phyloP scores from a whole-genome alignment of 768 basidiomycete genomes.

The Trametes cubensis region DNA sequence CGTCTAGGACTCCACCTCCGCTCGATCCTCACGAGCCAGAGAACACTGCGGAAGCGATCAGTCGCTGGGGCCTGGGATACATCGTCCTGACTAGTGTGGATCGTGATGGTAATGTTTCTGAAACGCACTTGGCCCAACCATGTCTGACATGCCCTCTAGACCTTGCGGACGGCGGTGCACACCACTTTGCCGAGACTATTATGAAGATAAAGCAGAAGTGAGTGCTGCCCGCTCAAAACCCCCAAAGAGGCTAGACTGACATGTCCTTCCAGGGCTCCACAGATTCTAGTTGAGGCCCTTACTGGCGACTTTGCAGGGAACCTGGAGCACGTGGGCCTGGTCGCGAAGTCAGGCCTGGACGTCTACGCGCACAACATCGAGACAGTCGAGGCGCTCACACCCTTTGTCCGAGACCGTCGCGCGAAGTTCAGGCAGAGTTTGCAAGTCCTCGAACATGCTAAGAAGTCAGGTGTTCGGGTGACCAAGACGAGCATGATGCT shows the following conservation, averaged over 20 bases:
- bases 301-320: conserved; percentile 92
- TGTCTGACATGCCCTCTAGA: conserved; percentile 50
- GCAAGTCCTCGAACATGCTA: conserved; percentile 79
- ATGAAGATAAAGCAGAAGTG: conserved; percentile 94
- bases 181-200: conserved; percentile 95
- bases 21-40: conserved; percentile 97
- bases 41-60: conserved; percentile 97
- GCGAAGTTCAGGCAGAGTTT: conserved; percentile 89
- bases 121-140: background rate
- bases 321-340: conserved; percentile 70
- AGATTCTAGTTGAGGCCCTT: conserved; percentile 94
- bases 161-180: conserved; percentile 87
- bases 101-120: conserved; percentile 74
- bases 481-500: conserved; percentile 99
- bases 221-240: conserved; percentile 24
- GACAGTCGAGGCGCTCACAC: conserved; percentile 92
- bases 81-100: conserved; percentile 97
- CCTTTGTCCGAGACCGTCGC: conserved; percentile 91
- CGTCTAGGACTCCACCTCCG: conserved; percentile 83
- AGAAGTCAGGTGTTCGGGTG: conserved; percentile 79
- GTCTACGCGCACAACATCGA: conserved; percentile 99
- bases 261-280: conserved; percentile 69
- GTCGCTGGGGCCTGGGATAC: conserved; percentile 96
- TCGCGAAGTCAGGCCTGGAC: conserved; percentile 92
- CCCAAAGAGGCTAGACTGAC: background rate